Base-by-base conservation (phyloP, 129 eudicot species). In the Kitagawia praeruptora region DNA sequence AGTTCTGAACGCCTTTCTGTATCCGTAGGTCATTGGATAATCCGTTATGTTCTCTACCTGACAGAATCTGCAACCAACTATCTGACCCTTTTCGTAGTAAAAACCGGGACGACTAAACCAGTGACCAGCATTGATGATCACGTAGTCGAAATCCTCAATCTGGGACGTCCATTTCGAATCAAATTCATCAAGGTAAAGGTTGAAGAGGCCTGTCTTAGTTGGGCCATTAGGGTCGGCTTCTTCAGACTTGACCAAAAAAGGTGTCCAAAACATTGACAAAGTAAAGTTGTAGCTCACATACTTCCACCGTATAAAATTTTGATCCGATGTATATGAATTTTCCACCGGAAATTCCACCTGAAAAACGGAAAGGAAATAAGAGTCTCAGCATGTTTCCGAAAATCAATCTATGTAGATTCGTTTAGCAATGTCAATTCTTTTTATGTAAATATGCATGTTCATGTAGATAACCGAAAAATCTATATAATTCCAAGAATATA, bases 161-260 rank as follows among this genome's bases (percentile, higher is more conserved):
- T 86, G 86, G 80, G 86, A 75, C 31, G 89, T 86, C 98, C 98
- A 93, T 78, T 85, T 85, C 15, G 85, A 86, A 38, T 91, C 90
- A 27, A 81, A 84, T 76, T 93, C 94, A 48, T 93, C 98, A 4
- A 93, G 93, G 88, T 88, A 82, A 64, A 93, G 87, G 82, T 89
- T 91, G 87, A 85, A 93, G 37, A 93, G 87, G 45, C 93, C 94
- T 1, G 87, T 89, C 56, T 89, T 89, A 34, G 88, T 83, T n/a
- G 93, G 93, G 15, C 91, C 93, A 70, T 88, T 89, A 15, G 94
- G 56, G 85, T 87, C 91, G 14, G 82, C 86, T 44, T 84, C 88
- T 54, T 80, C 75, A 12, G 89, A 74, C 77, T 87, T 83, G 16
- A 91, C 96, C 61, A 93, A 79, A 85, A 89, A 89, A 3, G 98